Base-by-base conservation (phyloP, 768 basidiomycete genomes). In the Auricularia heimuer region DNA sequence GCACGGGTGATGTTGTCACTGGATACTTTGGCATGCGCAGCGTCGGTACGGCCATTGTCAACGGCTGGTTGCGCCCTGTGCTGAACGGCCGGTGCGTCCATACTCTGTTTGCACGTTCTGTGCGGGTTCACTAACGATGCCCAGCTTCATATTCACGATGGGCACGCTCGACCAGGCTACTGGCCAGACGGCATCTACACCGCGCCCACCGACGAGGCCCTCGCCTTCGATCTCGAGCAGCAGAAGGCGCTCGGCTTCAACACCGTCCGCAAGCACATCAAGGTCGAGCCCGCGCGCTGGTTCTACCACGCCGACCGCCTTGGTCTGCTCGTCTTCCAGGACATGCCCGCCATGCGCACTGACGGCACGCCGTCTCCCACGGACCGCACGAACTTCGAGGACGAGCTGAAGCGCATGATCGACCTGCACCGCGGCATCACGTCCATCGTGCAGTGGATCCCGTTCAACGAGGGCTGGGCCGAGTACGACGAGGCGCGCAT, bases 221-320 rank as follows among this genome's bases (percentile, higher is more conserved):
- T 60, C 10, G 4, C 24, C 56, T 60, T 60, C 34, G 56, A 60
- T 11, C 56, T 60, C 56, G 56, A 60, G 6, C 56, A 24, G 16
- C 56, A 60, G 56, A 60, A 60, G 34, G 56, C 56, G 1, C 56
- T 60, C 18, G 56, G 56, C 29, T 60, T 60, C 34, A 60, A 60
- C 56, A 35, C 34, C 29, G 56, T 60, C 34, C 56, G 56, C 56
- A 60, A 60, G 56, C 56, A 60, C 56, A 60, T 60, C 56, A 60
- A 60, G 56, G 56, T 60, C 56, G 56, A 60, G 56, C 56, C 56
- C 12, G 56, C 56, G 56, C 56, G 56, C 56, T 60, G 56, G 56
- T 60, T 60, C 56, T 60, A 60, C 56, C 56, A 60, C 34, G 56
- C 56, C 18, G 56, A 60, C 34, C 4, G 10, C 8, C 56, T 60